Conservation (phyloP, 2,329 filamentous ascomycete species). For the Pestalotiopsis fici region DNA sequence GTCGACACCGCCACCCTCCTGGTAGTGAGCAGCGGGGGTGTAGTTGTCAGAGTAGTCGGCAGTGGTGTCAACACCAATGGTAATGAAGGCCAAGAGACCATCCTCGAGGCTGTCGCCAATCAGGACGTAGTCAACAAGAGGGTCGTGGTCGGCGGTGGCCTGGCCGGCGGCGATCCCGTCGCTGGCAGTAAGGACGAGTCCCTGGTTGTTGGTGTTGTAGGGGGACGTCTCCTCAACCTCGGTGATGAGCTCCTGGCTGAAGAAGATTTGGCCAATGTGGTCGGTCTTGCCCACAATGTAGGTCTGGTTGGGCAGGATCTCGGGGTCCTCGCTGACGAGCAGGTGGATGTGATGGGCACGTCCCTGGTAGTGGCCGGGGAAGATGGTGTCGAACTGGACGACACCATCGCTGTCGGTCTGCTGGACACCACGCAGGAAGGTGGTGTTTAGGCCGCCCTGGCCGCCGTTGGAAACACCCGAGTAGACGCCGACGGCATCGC, state of each 20-base stretch:
- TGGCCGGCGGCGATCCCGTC: conserved; percentile 51
- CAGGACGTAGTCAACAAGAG: conserved; percentile 57
- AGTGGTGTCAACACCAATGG: conserved; percentile 44
- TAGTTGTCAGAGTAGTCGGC: conserved; percentile 23
- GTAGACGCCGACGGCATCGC: conserved; percentile 40
- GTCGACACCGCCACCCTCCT: conserved; percentile 24
- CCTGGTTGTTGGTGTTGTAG: conserved; percentile 41
- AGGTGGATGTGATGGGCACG: conserved; percentile 43
- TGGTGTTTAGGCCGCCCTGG: conserved; percentile 36
- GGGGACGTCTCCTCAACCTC: conserved; percentile 46
- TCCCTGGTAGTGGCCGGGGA: conserved; percentile 42
- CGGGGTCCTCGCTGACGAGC: conserved; percentile 24
- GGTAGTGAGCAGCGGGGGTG: conserved; percentile 26
- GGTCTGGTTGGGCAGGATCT: conserved; percentile 48
- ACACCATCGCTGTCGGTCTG: conserved; percentile 47
- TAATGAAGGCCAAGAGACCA: conserved; percentile 51
- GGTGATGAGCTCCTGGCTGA: conserved; percentile 54
- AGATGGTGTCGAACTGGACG: conserved; percentile 45
- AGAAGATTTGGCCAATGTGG: conserved; percentile 63
- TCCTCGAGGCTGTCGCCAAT: conserved; percentile 50
- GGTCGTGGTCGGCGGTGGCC: conserved; percentile 52
- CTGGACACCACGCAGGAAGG: conserved; percentile 50
- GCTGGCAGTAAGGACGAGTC: conserved; percentile 46
- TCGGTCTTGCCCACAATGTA: conserved; percentile 46
- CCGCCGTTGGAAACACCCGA: conserved; percentile 27